These are phyloP conservation scores for Xerocomellus chrysenteron DNA, from an alignment of 768 basidiomycete species.

Conservation along the genomic window DNA sequence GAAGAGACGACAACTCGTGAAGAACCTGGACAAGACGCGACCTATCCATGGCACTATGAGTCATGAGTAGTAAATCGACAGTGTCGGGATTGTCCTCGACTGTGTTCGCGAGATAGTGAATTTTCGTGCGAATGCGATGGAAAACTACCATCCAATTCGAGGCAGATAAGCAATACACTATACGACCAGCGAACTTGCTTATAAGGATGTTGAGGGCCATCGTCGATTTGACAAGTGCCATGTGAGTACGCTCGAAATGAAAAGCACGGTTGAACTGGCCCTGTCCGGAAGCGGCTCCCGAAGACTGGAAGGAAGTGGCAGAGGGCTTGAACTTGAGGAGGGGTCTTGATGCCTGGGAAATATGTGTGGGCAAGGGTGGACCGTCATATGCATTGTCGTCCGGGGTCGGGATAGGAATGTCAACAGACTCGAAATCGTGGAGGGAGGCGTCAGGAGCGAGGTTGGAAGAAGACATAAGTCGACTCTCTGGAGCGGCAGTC, in stretches of 20 bases:
- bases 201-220: constrained; percentile 60
- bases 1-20: constrained; percentile 76
- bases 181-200: constrained; percentile 69
- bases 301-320: constrained; percentile 42
- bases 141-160: constrained; percentile 86
- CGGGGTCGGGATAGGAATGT: constrained; percentile 31
- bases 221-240: constrained; percentile 55
- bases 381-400: constrained; percentile 21
- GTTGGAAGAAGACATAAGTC: constrained; percentile 59
- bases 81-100: constrained; percentile 61
- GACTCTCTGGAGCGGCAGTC: constrained; percentile 54
- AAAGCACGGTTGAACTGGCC: constrained; percentile 26
- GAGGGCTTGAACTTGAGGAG: constrained; percentile 35
- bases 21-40: constrained; percentile 66
- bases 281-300: constrained; percentile 31
- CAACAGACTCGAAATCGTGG: constrained; percentile 69
- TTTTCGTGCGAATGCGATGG: constrained; percentile 64
- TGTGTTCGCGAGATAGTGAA: constrained; percentile 58
- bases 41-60: constrained; percentile 73
- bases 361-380: constrained; percentile 38
- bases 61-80: constrained; percentile 74
- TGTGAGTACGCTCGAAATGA: constrained; percentile 62
- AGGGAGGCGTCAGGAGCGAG: constrained; percentile 63
- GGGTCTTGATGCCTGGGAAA: constrained; percentile 38
- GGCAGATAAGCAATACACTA: constrained; percentile 84